Evolutionary conservation across 805 yeast genomes (phyloP).

Genomic region (Diddensiella santjacobensis): DNA sequence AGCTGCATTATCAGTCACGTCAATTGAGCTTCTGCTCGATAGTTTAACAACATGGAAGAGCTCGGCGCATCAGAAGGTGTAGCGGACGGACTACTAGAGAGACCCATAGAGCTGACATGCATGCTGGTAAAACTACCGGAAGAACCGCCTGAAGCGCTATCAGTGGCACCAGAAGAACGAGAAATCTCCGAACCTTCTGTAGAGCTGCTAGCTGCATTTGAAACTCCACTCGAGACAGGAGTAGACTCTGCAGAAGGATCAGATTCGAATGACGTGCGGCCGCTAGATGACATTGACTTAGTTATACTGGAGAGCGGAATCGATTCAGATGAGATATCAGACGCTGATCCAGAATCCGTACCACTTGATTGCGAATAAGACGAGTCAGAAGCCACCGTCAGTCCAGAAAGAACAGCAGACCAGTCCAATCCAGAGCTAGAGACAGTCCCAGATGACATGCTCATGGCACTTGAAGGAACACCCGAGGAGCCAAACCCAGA

Average conservation of each 20-base stretch:
- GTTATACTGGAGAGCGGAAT: not conserved
- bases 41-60: too few species aligned
- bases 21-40: too few species aligned
- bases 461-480: too few species aligned
- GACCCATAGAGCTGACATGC: not conserved
- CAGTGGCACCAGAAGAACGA: not conserved
- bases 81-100: not conserved
- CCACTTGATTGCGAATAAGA: too few species aligned
- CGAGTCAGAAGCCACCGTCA: too few species aligned
- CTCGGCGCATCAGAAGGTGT: not conserved
- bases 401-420: too few species aligned
- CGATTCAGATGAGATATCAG: not conserved
- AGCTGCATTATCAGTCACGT: too few species aligned
- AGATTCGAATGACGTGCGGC: not conserved
- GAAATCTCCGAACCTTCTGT: not conserved
- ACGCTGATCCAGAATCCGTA: too few species aligned
- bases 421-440: too few species aligned
- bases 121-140: not conserved
- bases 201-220: not conserved
- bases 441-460: too few species aligned
- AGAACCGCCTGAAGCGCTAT: not conserved
- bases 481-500: too few species aligned
- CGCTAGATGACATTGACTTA: too few species aligned
- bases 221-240: not conserved
- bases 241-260: not conserved